Evolutionary conservation across 345 rosid genomes (phyloP), one percentile per base, ranked within the genome.

Genomic region (Pistacia vera): DNA sequence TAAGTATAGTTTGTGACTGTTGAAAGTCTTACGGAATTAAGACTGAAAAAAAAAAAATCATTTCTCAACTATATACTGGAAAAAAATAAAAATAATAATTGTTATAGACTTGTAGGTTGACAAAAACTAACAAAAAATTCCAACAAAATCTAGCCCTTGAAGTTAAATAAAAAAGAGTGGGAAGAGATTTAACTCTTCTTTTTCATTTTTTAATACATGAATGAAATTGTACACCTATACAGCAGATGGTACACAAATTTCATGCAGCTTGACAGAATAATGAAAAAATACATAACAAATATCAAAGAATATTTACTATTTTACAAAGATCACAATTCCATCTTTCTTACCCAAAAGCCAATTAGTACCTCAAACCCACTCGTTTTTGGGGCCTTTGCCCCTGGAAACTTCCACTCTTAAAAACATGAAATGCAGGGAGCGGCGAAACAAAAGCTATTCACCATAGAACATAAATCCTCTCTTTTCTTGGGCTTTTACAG

Each of bases 251-350:
- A 73, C 73, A 81, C 9, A 54, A 36, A 71, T 57, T 77, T 81
- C 74, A 56, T 72, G 74, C 68, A 64, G 22, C 35, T 82, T 46
- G 64, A 54, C 78, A 36, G 46, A 56, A 22, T 46, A 44, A 11
- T 38, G 41, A 68, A 64, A 58, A 77, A 65, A 51, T 73, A 81
- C 75, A 77, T 18, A 76, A 68, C 81, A 67, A 72, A 72, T 72
- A 63, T 57, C 60, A 76, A 83, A 80, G 84, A 81, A 80, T 85
- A 87, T 83, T 73, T 82, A 82, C 87, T 48, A 78, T 80, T 80
- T 78, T 83, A 83, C 87, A 83, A 73, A 60, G 76, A 78, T 63
- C 75, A 80, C 73, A 20, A 77, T 75, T 56, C 81, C 70, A 74
- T 35, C 80, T 75, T 71, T 62, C 80, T 67, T 63, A 74, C 25